phyloP scores from a whole-genome alignment of 805 yeast genomes.

The Candida silvicultrix region DNA sequence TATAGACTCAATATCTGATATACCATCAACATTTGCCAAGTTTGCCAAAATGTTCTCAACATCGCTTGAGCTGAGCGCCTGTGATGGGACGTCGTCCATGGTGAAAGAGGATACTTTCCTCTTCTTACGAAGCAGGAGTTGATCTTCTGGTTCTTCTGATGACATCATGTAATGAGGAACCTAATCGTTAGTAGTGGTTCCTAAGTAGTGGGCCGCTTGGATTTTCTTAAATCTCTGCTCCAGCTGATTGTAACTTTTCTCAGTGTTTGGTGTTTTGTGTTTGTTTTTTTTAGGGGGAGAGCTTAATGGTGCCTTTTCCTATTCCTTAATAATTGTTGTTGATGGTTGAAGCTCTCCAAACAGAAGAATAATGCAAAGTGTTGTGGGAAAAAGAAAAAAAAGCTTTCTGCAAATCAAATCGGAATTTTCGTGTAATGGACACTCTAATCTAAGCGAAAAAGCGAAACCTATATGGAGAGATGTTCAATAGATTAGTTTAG shows the following conservation, averaged over 20 bases:
- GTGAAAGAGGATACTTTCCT: background rate
- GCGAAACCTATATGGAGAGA: background rate
- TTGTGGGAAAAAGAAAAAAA: background rate
- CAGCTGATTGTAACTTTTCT: too few relatives aligned
- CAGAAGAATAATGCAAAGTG: background rate
- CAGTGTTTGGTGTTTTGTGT: too few relatives aligned
- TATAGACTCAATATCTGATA: constrained; percentile 14
- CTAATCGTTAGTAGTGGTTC: too few relatives aligned
- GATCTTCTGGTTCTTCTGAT: background rate
- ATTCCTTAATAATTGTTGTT: too few relatives aligned
- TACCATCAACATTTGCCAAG: constrained; percentile 3
- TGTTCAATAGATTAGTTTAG: too few relatives aligned
- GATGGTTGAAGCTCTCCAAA: background rate
- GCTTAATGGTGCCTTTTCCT: too few relatives aligned
- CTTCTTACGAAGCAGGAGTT: background rate
- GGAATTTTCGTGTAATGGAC: background rate
- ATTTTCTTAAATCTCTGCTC: too few relatives aligned
- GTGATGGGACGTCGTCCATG: background rate
- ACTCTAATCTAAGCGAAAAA: background rate
- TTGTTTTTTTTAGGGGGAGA: too few relatives aligned
- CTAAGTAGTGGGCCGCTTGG: too few relatives aligned
- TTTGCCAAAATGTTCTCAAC: constrained; percentile 4
- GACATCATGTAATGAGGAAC: too few relatives aligned
- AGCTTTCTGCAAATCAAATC: background rate
- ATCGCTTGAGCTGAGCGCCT: background rate